Conservation (phyloP, 495 filamentous ascomycete species). For the Penicillium robsamsonii region DNA sequence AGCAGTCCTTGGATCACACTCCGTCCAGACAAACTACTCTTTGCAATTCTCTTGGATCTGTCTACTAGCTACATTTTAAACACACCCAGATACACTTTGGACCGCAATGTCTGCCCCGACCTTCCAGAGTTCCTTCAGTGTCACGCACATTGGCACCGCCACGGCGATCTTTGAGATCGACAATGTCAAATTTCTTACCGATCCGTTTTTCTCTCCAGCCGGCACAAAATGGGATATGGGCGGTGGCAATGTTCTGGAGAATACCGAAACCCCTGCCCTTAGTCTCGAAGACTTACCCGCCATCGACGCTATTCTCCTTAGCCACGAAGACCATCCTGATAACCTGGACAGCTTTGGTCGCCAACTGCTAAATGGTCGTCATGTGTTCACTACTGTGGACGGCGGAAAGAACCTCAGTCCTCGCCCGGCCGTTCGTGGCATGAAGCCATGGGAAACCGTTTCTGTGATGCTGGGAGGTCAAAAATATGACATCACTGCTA, state of each 20-base stretch:
- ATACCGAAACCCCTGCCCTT: constrained; percentile 35
- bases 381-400: constrained; percentile 50
- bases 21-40: no score
- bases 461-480: constrained; percentile 30
- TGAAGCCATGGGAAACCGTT: constrained; percentile 29
- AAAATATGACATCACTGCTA: constrained; percentile 35
- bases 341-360: constrained; percentile 49
- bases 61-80: no score
- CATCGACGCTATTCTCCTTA: constrained; percentile 53
- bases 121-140: no score
- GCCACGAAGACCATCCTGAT: constrained; percentile 56
- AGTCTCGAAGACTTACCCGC: constrained; percentile 39
- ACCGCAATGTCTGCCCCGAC: no score
- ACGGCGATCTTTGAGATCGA: constrained; percentile 50
- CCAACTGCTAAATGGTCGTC: constrained; percentile 46
- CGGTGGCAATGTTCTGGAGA: constrained; percentile 29
- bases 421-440: constrained; percentile 40
- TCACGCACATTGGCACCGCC: constrained; percentile 52
- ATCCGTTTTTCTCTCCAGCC: constrained; percentile 53
- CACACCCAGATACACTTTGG: no score
- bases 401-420: constrained; percentile 44
- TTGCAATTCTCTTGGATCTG: no score
- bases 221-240: constrained; percentile 38
- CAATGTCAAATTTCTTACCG: constrained; percentile 48
- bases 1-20: no score